Evolutionary conservation across 2,329 filamentous ascomycete genomes (phyloP).

Genomic region (Exophiala alcalophila): DNA sequence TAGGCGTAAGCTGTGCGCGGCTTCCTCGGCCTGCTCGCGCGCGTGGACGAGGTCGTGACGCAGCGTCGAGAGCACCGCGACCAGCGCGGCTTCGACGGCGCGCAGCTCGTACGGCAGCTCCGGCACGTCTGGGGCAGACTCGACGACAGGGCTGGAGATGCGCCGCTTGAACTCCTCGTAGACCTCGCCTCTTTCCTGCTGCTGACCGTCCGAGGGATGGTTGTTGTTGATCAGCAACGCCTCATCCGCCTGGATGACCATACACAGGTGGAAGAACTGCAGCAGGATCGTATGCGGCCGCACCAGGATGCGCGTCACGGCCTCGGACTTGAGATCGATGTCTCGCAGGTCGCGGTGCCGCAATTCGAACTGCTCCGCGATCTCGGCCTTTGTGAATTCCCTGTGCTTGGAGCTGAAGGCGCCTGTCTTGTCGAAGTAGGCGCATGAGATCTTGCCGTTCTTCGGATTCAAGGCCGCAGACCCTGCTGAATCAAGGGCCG

Average conservation of each 20-base stretch:
- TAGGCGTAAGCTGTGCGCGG: conserved; percentile 18
- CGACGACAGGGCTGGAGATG: conserved; percentile 22
- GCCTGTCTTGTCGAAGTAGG: conserved; percentile 17
- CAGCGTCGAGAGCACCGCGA: conserved; percentile 36
- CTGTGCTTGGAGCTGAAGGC: conserved; percentile 8
- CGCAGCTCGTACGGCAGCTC: conserved; percentile 37
- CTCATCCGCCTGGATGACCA: conserved; percentile 36
- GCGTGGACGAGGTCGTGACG: conserved; percentile 32
- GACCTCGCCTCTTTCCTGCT: conserved; percentile 10
- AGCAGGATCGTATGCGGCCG: conserved; percentile 36
- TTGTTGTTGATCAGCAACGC: conserved; percentile 33
- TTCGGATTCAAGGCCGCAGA: conserved; percentile 1
- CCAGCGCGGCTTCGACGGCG: conserved; percentile 37
- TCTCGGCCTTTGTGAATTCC: conserved; percentile 20
- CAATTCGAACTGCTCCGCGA: conserved; percentile 23
- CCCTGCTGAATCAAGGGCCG: too few species aligned
- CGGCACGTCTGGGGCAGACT: conserved; percentile 24
- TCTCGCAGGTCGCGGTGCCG: conserved; percentile 36
- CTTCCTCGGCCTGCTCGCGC: conserved; percentile 10
- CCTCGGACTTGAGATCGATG: conserved; percentile 36
- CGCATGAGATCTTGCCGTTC: conserved; percentile 16
- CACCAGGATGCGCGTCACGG: conserved; percentile 37
- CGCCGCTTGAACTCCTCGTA: conserved; percentile 33
- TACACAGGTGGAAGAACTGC: conserved; percentile 38
- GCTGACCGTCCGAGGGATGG: conserved; percentile 22